phyloP scores from a whole-genome alignment of 2,329 filamentous ascomycete genomes.

The Ceratocystis ficicola region DNA sequence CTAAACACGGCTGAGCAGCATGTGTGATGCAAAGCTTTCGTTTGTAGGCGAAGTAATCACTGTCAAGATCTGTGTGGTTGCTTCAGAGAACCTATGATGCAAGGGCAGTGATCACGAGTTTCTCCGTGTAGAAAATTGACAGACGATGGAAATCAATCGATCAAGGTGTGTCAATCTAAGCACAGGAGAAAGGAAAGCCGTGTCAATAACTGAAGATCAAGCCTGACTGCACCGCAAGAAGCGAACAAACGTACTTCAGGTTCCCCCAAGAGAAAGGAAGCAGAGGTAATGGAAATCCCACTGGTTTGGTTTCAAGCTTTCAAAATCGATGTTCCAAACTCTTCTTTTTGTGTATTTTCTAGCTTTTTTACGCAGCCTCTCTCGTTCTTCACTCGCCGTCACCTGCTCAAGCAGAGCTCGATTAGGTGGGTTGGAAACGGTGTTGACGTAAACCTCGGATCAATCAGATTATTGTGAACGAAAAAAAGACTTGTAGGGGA shows the following conservation, averaged over 20 bases:
- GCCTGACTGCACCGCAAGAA: conserved; percentile 16
- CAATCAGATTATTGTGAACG: conserved; percentile 8
- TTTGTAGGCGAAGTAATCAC: conserved; percentile 5
- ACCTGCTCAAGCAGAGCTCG: conserved; percentile 22
- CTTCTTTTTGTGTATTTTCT: neutral
- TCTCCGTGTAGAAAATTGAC: neutral
- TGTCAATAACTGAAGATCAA: conserved; percentile 19
- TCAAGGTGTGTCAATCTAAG: conserved; percentile 20
- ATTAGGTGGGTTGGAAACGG: neutral
- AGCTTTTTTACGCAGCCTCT: neutral
- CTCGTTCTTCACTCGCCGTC: conserved; percentile 14
- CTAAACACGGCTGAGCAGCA: neutral
- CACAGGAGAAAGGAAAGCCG: conserved; percentile 17
- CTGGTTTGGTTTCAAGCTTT: neutral
- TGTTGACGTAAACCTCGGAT: conserved; percentile 1
- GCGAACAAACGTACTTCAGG: conserved; percentile 21
- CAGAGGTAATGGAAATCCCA: conserved; percentile 6
- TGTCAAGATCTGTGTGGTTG: neutral
- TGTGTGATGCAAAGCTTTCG: neutral
- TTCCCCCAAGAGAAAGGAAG: neutral
- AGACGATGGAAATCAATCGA: conserved; percentile 21
- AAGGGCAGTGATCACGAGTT: conserved; percentile 14
- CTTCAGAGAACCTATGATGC: neutral
- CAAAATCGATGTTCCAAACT: neutral
- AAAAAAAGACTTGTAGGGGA: neutral